phyloP scores from a whole-genome alignment of 768 basidiomycete genomes.

The Agaricus blazei region DNA sequence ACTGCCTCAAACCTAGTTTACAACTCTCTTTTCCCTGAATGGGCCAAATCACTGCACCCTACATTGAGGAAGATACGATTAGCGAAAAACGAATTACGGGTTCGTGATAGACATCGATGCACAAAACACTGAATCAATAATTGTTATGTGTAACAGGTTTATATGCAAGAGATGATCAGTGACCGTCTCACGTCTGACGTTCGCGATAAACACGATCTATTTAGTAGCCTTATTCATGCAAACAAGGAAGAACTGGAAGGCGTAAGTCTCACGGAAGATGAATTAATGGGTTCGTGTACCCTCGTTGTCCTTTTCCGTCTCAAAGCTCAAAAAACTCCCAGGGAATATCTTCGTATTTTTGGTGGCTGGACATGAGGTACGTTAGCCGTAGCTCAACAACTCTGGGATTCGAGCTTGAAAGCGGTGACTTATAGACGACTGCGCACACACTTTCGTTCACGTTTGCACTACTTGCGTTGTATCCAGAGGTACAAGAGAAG shows the following conservation, averaged over 20 bases:
- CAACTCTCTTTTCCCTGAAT: conserved; percentile 34
- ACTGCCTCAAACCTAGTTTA: conserved; percentile 32
- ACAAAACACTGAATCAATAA: neutral
- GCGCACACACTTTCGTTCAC: conserved; percentile 29
- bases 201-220: conserved; percentile 43
- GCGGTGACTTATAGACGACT: conserved; percentile 25
- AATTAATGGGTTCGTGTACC: conserved; percentile 31
- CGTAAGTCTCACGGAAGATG: conserved; percentile 35
- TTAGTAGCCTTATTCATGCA: conserved; percentile 46
- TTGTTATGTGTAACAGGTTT: conserved; percentile 17
- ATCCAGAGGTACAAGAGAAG: conserved; percentile 31
- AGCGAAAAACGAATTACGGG: conserved; percentile 41
- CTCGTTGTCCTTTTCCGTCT: neutral
- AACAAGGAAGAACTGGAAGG: conserved; percentile 34
- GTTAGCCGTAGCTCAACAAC: neutral
- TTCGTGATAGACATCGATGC: conserved; percentile 13
- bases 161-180: conserved; percentile 51
- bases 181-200: conserved; percentile 32
- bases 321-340: conserved; percentile 7
- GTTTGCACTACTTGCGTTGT: conserved; percentile 35
- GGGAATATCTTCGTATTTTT: conserved; percentile 48
- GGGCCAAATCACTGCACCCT: conserved; percentile 28
- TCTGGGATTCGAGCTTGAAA: neutral
- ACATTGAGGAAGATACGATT: conserved; percentile 19
- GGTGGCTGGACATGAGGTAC: conserved; percentile 59